These are phyloP conservation scores for Parastagonospora avenae DNA, from an alignment of 2,329 filamentous ascomycete genomes.

Conservation along the genomic window DNA sequence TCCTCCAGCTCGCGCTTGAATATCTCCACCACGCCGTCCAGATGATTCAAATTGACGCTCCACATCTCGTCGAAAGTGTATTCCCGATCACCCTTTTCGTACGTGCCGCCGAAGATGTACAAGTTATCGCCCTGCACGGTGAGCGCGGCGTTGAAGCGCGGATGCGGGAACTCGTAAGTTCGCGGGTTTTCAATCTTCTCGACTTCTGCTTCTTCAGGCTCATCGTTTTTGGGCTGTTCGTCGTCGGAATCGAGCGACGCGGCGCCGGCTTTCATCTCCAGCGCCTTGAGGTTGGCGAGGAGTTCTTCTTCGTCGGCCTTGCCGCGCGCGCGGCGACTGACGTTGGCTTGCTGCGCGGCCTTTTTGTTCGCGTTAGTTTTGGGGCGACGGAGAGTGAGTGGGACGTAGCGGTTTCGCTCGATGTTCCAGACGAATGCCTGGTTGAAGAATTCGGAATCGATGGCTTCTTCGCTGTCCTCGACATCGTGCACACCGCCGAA, in stretches of 20 bases:
- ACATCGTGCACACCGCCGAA: slow-evolving; percentile 96
- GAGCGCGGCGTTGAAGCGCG: slow-evolving; percentile 87
- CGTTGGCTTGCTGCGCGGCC: slow-evolving; percentile 43
- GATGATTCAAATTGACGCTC: slow-evolving; percentile 88
- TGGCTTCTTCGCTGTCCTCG: slow-evolving; percentile 88
- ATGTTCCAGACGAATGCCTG: slow-evolving; percentile 91
- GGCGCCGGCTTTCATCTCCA: slow-evolving; percentile 76
- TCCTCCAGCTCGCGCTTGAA: slow-evolving; percentile 85
- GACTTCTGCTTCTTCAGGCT: slow-evolving; percentile 55
- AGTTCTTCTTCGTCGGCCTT: slow-evolving; percentile 93
- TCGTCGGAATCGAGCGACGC: slow-evolving; percentile 47
- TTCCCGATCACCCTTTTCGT: slow-evolving; percentile 91
- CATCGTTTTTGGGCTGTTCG: slow-evolving; percentile 33
- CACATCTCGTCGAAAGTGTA: slow-evolving; percentile 97
- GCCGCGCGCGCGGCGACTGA: slow-evolving; percentile 66
- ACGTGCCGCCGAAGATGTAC: slow-evolving; percentile 94
- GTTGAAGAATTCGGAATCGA: slow-evolving; percentile 98
- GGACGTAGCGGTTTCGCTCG: slow-evolving; percentile 94
- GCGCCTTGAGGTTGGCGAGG: slow-evolving; percentile 79
- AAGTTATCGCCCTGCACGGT: slow-evolving; percentile 90
- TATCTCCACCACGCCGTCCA: slow-evolving; percentile 91
- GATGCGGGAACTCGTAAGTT: slow-evolving; percentile 83
- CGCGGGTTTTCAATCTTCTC: slow-evolving; percentile 60
- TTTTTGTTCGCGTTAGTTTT: slow-evolving; percentile 69
- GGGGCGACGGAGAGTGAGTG: slow-evolving; percentile 75